Percentiles rank a stretch among this genome's conserved stretches.
These are phyloP conservation scores for Cyclotella distinguenda DNA, from an alignment of 108 stramenopile genomes.

Conservation along the genomic window DNA sequence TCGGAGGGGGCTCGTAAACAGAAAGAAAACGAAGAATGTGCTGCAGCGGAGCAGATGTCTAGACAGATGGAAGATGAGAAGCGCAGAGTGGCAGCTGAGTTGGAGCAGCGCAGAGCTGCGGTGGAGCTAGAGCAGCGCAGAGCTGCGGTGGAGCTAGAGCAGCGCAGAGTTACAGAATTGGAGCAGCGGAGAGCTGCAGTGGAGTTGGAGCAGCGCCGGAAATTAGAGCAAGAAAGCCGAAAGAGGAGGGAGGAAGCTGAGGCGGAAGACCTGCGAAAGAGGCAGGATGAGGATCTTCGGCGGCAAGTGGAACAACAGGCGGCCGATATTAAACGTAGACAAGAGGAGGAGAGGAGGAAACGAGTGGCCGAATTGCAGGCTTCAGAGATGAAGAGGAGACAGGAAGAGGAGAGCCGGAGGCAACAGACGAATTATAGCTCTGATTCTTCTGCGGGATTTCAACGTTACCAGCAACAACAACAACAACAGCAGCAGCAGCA, in stretches of 20 bases:
- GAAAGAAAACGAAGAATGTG: constrained; percentile 28
- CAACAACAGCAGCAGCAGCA: constrained; percentile 31
- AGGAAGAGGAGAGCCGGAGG: constrained; percentile 31
- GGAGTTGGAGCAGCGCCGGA: constrained; percentile 36
- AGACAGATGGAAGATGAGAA: constrained; percentile 32
- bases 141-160: constrained; percentile 42
- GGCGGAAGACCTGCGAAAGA: constrained; percentile 37
- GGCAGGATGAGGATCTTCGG: constrained; percentile 52
- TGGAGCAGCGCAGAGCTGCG: constrained; percentile 34
- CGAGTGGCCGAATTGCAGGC: constrained; percentile 36
- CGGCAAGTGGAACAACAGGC: constrained; percentile 61
- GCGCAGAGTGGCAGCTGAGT: constrained; percentile 16
- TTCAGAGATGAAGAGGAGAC: constrained; percentile 28
- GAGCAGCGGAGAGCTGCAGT: constrained; percentile 15
- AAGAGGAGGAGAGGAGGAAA: constrained; percentile 47
- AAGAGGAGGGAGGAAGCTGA: constrained; percentile 30
- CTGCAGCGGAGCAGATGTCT: constrained; percentile 46
- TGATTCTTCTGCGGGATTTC: not conserved
- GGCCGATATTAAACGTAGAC: constrained; percentile 42
- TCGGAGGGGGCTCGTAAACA: constrained; percentile 15
- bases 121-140: constrained; percentile 36
- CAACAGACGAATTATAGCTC: constrained; percentile 3
- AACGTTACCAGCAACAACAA: constrained; percentile 40
- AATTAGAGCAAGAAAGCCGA: constrained; percentile 45
- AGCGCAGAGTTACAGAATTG: constrained; percentile 53